Conservation (phyloP, 441 rosid genomes). For the Mallotus repandus region DNA sequence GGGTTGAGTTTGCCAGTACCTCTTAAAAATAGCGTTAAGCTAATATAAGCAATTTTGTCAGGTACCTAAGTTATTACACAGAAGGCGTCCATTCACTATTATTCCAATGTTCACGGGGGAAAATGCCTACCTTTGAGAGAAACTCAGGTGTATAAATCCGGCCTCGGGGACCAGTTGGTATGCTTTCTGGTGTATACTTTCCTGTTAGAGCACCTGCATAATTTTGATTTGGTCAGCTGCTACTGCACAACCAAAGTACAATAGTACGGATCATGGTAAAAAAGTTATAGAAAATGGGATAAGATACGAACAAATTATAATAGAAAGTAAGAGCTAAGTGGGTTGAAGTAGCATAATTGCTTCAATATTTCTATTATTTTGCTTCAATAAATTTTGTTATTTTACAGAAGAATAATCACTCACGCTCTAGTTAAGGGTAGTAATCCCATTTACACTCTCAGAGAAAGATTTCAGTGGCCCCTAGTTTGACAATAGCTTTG, state of each 20-base stretch:
- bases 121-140: constrained; percentile 50
- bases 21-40: too few relatives aligned
- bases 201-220: constrained; percentile 85
- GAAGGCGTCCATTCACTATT: not conserved
- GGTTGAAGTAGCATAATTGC: too few relatives aligned
- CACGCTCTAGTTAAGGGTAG: too few relatives aligned
- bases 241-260: not conserved
- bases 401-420: too few relatives aligned
- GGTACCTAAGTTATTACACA: too few relatives aligned
- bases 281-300: not conserved
- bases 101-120: not conserved
- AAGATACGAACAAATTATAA: not conserved
- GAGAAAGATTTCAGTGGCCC: too few relatives aligned
- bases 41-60: too few relatives aligned
- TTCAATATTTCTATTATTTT: too few relatives aligned
- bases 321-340: not conserved
- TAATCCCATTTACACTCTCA: too few relatives aligned
- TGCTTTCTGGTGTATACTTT: constrained; percentile 85
- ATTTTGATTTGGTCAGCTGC: not conserved
- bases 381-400: too few relatives aligned
- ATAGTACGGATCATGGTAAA: not conserved
- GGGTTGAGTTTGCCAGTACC: too few relatives aligned
- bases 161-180: constrained; percentile 85
- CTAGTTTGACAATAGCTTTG: not conserved
- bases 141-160: constrained; percentile 73